Base-by-base conservation (phyloP, 805 yeast genomes). In the Wickerhamomyces kurtzmanii region DNA sequence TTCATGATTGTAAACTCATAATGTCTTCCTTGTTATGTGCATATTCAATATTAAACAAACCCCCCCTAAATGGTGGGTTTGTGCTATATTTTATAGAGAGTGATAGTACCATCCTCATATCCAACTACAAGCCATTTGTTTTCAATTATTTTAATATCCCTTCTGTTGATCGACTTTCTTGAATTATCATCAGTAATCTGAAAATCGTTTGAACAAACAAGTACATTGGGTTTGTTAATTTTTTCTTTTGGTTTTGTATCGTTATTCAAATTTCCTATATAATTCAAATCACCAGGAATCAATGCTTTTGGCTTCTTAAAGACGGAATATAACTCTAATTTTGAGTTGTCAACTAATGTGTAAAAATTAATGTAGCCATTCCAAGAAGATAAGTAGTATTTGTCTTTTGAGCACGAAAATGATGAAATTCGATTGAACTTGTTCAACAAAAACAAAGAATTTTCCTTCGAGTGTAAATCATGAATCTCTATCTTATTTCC, bases 91-190 rank as follows among this genome's bases (percentile, higher is more conserved):
- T 38, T 39, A 42, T 60, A 66, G 8, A 68, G 45, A 9, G 55
- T 57, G 3, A 74, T 53, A 3, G 71, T 54, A 3, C 79, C 78
- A 36, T 74, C 78, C 27, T 66, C 69, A 26, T 66, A 72, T 0
- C 72, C 80, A 2, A 62, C 59, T 5, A 71, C 64, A 1, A 71
- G 35, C 42, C 62, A 48, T 10, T 42, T 35, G 3, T 34, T 39
- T 4, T 23, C 18, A 1, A 44, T 24, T 6, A 38, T 29, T 17
- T 39, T 38, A 4, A 35, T 5, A 25, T 48, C 54, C 11, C 54
- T 24, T 32, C 52, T 43, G 10, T 35, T 31, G 4, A 37, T 23
- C 12, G 12, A 16, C 11, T 17, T 20, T 3, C 5, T 22, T n/a
- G 18, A 7, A 8, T 16, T 13, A 12, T 22, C 22, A 18, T 10